A percentile compares a stretch with the other conserved stretches of the same genome.
These are phyloP conservation scores for Populus hybrid DNA, from an alignment of 441 rosid genomes.

Conservation along the genomic window DNA sequence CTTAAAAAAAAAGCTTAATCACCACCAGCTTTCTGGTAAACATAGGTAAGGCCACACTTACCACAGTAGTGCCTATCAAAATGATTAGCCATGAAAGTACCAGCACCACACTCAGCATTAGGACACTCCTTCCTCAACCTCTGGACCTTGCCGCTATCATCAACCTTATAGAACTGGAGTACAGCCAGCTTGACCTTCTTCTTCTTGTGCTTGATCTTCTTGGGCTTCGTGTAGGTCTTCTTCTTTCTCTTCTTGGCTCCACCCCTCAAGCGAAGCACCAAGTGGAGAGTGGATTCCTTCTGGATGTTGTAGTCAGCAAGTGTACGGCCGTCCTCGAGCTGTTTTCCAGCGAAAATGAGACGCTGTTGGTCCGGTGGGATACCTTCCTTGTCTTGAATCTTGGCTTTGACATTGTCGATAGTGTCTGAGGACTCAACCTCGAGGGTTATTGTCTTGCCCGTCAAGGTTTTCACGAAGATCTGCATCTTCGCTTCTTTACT, in stretches of 20 bases:
- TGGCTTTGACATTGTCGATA: background rate
- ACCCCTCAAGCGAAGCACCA: background rate
- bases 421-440: background rate
- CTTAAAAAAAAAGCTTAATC: background rate
- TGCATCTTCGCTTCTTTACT: background rate
- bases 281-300: background rate
- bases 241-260: background rate
- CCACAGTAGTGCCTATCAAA: background rate
- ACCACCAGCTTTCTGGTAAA: background rate
- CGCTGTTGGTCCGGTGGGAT: background rate
- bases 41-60: background rate
- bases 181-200: background rate
- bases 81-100: background rate
- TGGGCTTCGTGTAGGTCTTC: slow-evolving; percentile 1
- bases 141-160: background rate
- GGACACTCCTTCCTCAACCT: slow-evolving; percentile 1
- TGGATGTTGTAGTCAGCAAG: background rate
- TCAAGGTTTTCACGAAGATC: background rate
- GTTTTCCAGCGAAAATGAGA: background rate
- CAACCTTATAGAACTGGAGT: background rate
- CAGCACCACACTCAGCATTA: background rate
- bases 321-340: background rate
- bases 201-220: slow-evolving; percentile 1
- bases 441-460: background rate
- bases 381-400: background rate